Conservation (phyloP, 2,329 filamentous ascomycete species). For the Verticillium klebahnii region DNA sequence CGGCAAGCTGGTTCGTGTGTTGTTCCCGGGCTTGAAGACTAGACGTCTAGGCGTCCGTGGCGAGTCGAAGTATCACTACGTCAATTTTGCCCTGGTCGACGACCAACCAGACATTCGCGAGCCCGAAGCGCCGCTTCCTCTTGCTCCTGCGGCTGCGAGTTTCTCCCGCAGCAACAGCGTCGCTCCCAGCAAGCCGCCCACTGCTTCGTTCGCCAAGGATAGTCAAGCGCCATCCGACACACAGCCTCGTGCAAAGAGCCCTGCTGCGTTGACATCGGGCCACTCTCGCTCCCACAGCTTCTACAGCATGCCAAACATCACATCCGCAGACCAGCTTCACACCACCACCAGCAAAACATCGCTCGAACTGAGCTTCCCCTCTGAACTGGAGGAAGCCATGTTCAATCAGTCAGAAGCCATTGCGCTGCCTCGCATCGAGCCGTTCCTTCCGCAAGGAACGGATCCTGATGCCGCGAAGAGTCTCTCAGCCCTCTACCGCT, state of each 20-base stretch:
- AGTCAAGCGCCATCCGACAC: constrained; percentile 17
- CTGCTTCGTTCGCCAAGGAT: constrained; percentile 16
- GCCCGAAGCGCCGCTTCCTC: constrained; percentile 38
- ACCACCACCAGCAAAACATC: constrained; percentile 53
- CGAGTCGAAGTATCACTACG: constrained; percentile 98
- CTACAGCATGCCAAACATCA: constrained; percentile 55
- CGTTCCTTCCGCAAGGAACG: constrained; percentile 74
- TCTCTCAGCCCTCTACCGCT: constrained; percentile 81
- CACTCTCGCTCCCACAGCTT: constrained; percentile 42
- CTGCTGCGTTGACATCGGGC: constrained; percentile 11
- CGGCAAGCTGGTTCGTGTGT: constrained; percentile 91
- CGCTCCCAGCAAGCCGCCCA: constrained; percentile 11
- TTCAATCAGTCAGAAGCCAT: constrained; percentile 66
- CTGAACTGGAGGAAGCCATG: constrained; percentile 45
- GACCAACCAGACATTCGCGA: constrained; percentile 47
- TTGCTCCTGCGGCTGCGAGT: constrained; percentile 44
- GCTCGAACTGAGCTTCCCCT: constrained; percentile 57
- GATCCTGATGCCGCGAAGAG: constrained; percentile 85
- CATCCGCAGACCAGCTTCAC: constrained; percentile 54
- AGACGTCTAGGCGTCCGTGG: constrained; percentile 86
- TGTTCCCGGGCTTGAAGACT: constrained; percentile 93
- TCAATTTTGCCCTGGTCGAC: constrained; percentile 58
- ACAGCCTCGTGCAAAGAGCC: constrained; percentile 5
- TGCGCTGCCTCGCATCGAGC: constrained; percentile 77
- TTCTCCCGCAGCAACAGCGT: constrained; percentile 49